Conservation (phyloP, 1,284 basidiomycete species). For the Vanrija sp. region DNA sequence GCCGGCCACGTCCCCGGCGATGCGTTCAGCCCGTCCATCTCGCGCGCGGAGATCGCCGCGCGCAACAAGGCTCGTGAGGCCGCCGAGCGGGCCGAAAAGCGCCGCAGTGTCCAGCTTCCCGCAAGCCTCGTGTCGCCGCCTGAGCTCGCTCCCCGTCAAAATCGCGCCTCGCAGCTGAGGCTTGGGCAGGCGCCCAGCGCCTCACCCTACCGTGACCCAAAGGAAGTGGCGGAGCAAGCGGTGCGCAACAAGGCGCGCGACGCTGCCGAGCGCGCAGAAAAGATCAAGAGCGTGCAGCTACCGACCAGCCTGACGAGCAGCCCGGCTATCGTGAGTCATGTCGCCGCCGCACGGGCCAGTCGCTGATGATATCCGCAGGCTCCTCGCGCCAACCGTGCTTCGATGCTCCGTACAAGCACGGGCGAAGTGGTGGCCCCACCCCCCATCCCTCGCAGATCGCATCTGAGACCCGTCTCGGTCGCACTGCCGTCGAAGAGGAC, state of each 20-base stretch:
- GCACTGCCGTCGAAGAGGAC: too few species aligned
- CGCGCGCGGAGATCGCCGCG: conserved; percentile 19
- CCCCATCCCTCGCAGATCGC: conserved; percentile 1
- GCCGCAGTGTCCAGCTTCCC: conserved; percentile 27
- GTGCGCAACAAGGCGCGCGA: conserved; percentile 23
- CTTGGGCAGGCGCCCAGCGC: conserved; percentile 4
- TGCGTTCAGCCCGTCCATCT: too few species aligned
- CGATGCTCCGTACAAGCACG: conserved; percentile 25
- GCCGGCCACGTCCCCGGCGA: conserved; percentile 3
- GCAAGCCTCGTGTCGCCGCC: conserved; percentile 17
- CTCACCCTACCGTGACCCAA: conserved; percentile 1
- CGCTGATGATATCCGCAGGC: conserved; percentile 18
- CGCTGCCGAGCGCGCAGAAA: conserved; percentile 23
- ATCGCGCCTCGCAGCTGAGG: conserved; percentile 17
- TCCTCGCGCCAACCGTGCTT: conserved; percentile 36
- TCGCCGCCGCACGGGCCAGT: neutral
- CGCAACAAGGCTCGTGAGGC: conserved; percentile 26
- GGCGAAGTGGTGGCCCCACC: neutral
- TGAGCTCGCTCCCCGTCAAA: conserved; percentile 9
- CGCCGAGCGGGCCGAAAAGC: conserved; percentile 27
- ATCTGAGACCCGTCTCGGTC: neutral
- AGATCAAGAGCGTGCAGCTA: conserved; percentile 28
- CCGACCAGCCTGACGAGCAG: conserved; percentile 23
- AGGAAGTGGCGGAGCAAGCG: conserved; percentile 16
- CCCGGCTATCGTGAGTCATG: conserved; percentile 3